Evolutionary conservation across 2,329 filamentous ascomycete species (phyloP), one percentile per base, ranked within the genome.

Genomic region (Alternaria triticimaculans): DNA sequence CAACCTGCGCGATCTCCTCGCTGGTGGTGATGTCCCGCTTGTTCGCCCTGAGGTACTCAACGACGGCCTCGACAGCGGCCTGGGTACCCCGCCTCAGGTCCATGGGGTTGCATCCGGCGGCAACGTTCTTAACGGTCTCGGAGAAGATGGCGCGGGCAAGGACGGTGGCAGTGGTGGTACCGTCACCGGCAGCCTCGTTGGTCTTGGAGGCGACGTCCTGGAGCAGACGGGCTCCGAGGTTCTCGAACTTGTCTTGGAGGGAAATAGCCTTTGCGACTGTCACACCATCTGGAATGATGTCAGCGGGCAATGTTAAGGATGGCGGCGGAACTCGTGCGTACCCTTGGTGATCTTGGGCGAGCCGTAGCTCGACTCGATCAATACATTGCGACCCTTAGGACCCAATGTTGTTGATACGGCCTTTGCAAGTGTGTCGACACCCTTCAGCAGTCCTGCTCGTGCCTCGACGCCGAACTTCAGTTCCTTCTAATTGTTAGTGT

Each of bases 291-390:
- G 54, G 6, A 25, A 15, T 26, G 18, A 43, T 55, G 68, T 76
- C 45, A 76, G 71, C 62, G 60, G 61, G 56, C 26, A 26, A 23
- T 37, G 20, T 7, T 20, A 15, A 28, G 45, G 6, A 50, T 20
- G 14, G 18, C 2, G 20, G 7, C n/a, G 14, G 28, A 21, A 28
- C 2, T 28, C 12, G 11, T 58, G 71, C 74, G 14, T 86, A 97
- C 95, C 95, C 87, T 99, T 99, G 78, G 96, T 99, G 84, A 99
- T 99, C 89, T 99, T 99, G 78, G 96, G 96, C 51, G 96, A 97
- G 82, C 96, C 96, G 79, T 97, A 99, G 87, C 93, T 93, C 68
- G 95, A 97, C 87, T 99, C 96, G 75, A 99, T 99, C 80, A 99
- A 83, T 73, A 99, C 96, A 85, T 98, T 99, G 81, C 96, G 91